Conservation (phyloP, 225 moss, liverwort and hornwort species). For the Marchantia polymorpha region DNA sequence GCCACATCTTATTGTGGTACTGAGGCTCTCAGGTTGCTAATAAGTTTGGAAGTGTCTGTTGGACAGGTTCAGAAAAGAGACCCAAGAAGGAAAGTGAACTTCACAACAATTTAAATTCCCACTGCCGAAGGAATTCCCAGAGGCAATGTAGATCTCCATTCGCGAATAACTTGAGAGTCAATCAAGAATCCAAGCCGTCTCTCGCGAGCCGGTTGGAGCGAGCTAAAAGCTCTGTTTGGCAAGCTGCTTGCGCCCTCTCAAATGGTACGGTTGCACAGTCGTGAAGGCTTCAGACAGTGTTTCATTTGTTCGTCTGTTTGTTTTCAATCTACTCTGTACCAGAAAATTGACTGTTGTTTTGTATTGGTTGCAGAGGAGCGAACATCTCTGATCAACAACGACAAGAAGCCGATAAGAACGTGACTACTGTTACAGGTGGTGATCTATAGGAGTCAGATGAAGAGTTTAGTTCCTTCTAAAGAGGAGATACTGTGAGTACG, state of each 20-base stretch:
- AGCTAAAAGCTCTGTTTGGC: conserved; percentile 8
- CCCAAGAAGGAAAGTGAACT: conserved; percentile 4
- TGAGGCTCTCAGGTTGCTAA: background rate
- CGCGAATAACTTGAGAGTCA: conserved; percentile 12
- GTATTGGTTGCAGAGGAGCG: background rate
- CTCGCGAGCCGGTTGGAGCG: conserved; percentile 14
- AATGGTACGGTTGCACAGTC: background rate
- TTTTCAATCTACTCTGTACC: background rate
- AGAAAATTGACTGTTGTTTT: background rate
- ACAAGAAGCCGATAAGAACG: background rate
- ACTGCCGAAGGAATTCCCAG: background rate
- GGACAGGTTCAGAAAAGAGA: background rate
- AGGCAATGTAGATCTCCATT: conserved; percentile 2
- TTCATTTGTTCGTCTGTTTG: background rate
- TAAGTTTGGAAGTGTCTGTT: background rate
- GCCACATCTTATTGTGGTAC: background rate
- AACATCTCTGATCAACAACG: background rate
- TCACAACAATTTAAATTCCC: background rate
- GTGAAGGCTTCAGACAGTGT: background rate
- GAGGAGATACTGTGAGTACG: background rate
- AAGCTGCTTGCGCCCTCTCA: conserved; percentile 10
- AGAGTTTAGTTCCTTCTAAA: background rate
- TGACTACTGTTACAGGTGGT: too few species aligned
- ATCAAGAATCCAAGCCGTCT: conserved; percentile 13
- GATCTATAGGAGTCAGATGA: background rate